Evolutionary conservation across 1,139 yeast genomes (phyloP), one percentile per base, ranked within the genome.

Genomic region (Sugiyamaella sp.): DNA sequence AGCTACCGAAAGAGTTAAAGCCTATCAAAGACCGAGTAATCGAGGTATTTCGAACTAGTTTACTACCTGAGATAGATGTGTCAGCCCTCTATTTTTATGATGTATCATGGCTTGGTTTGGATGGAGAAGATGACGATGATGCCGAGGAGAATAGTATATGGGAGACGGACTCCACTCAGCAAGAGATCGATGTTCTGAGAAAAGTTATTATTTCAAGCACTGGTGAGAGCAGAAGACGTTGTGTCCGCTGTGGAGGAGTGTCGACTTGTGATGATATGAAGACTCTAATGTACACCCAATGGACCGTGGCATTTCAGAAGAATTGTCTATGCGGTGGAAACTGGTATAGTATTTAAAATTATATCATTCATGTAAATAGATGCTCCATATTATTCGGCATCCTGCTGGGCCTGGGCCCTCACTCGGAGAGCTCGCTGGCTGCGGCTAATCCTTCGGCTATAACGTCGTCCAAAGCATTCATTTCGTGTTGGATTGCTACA

Each of bases 241-340:
- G 95, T 66, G 80, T 84, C 2, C 71, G 93, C 44, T 87, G 95
- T 65, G 81, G 93, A 9, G 77, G 86, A 1, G 68, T 81, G 1
- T 81, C 90, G 0, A 72, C 79, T 2, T 71, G 75, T 35, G 74
- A 69, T 8, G 65, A 64, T 24, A 59, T 60, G 24, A 63, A 63
- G 25, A 54, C 62, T 3, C 57, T 61, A 64, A 56, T 72, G 2
- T 66, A 75, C 17, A 79, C 82, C 1, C 78, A 80, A 55, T 86
- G 91, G 89, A 81, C 87, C 0, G 76, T 83, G 74, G 86, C 86
- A 1, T 85, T 86, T 65, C 91, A 85, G 60, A 74, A 91, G 59
- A 81, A 82, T 17, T 89, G 96, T 69, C 74, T 86, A 21, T 89
- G 96, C 68, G 95, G 96, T 0, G 88, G 89, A 47, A 78, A 84